Percentiles rank a stretch among this genome's conserved stretches.
phyloP scores from a whole-genome alignment of 2,329 filamentous ascomycete genomes.

The Fusarium oxysporum region DNA sequence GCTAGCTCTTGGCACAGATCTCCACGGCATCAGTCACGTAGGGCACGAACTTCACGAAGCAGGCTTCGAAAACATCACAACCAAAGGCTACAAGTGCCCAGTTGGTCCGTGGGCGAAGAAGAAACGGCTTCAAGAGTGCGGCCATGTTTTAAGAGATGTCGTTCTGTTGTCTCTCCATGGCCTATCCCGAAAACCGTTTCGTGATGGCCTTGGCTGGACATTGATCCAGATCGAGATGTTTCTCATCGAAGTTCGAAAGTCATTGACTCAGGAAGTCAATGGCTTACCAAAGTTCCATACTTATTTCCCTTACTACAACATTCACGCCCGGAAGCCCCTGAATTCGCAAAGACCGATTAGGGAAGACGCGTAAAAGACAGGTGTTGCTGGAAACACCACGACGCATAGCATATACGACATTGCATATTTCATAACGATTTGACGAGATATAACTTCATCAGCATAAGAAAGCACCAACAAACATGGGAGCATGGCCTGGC shows the following conservation, averaged over 20 bases:
- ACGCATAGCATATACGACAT: not conserved
- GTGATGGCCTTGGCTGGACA: conserved; percentile 56
- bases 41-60: conserved; percentile 52
- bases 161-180: conserved; percentile 56
- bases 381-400: not conserved
- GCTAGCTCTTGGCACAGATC: conserved; percentile 55
- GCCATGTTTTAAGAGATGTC: conserved; percentile 58
- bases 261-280: conserved; percentile 50
- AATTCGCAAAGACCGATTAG: not conserved
- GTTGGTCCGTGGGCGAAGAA: conserved; percentile 61
- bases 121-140: conserved; percentile 57
- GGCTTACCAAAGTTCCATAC: conserved; percentile 52
- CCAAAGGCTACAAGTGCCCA: conserved; percentile 60
- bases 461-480: conserved; percentile 2
- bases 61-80: conserved; percentile 57
- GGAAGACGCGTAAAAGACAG: not conserved
- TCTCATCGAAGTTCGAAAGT: conserved; percentile 55
- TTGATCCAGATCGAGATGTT: conserved; percentile 57
- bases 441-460: conserved; percentile 15
- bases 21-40: conserved; percentile 54
- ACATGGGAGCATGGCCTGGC: conserved; percentile 18
- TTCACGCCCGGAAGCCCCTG: conserved; percentile 55
- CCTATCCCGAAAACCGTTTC: conserved; percentile 53
- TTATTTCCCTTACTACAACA: conserved; percentile 55
- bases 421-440: conserved; percentile 27